Base-by-base conservation (phyloP, 2,329 filamentous ascomycete species). In the Trichoderma atroviride region DNA sequence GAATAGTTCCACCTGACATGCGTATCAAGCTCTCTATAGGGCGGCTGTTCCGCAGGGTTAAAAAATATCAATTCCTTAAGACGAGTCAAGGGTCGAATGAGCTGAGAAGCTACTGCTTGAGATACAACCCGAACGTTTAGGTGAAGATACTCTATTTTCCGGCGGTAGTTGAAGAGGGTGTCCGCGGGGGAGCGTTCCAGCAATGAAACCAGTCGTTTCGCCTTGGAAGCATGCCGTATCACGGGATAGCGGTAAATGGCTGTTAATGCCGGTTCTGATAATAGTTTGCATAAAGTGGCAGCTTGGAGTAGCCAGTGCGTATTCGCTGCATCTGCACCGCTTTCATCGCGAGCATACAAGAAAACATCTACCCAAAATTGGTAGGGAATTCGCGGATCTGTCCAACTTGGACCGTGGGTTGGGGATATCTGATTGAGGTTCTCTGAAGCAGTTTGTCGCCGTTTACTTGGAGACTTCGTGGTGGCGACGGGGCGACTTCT, bases 1-100 rank as follows among this genome's bases (percentile, higher is more conserved):
- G 91, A 86, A 75, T 96, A 94, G 19, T 84, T 84, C 91, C 92
- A 96, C 71, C 87, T 88, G 29, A 90, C 78, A 60, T 82, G 84
- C 33, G 82, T 81, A 60, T 86, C 83, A 5, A 89, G 81, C 43
- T 83, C 78, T 52, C 91, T 83, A 76, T 89, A 93, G 0, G 91
- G 91, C 2, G 90, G 84, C 71, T 87, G 81, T 74, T 96, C 92
- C 60, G 87, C 83, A 43, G 13, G 85, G 86, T 73, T 94, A 91
- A 71, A 89, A 90, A 97, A 84, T 69, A 93, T 88, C 37, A 97
- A 79, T 60, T 90, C 86, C 63, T 86, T 85, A 19, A 97, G 83
- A 59, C 88, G 88, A 0, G 90, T 89, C 6, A 93, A 84, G 57
- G 86, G 83, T 52, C 84, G 82, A 24, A 96, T 81, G 61, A 97